phyloP scores from a whole-genome alignment of 2,329 filamentous ascomycete genomes.

The Arachnopeziza araneosa region DNA sequence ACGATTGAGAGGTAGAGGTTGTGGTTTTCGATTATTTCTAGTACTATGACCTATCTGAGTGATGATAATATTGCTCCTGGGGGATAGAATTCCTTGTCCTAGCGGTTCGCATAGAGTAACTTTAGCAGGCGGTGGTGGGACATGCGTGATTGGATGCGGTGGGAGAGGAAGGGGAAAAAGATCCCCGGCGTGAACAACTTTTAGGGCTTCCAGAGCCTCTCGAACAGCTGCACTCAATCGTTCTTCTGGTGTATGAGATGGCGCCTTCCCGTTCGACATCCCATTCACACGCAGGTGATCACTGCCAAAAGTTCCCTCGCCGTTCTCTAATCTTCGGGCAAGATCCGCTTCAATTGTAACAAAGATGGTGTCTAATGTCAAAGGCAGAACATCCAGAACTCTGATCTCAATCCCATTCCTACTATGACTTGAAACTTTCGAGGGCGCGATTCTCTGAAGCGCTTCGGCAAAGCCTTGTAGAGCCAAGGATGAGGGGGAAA shows the following conservation, averaged over 20 bases:
- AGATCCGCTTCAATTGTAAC: conserved; percentile 80
- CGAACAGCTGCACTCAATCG: conserved; percentile 63
- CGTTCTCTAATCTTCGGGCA: conserved; percentile 72
- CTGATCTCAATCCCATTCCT: conserved; percentile 79
- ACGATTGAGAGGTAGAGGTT: conserved; percentile 42
- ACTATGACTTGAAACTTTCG: conserved; percentile 65
- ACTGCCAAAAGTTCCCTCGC: conserved; percentile 75
- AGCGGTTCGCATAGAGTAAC: conserved; percentile 94
- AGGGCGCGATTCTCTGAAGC: conserved; percentile 68
- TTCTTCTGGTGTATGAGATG: conserved; percentile 42
- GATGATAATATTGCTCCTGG: conserved; percentile 78
- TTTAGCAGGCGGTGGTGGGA: conserved; percentile 76
- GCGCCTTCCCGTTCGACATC: conserved; percentile 31
- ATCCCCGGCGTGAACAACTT: conserved; percentile 79
- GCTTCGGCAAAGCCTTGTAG: conserved; percentile 74
- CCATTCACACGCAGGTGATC: conserved; percentile 46
- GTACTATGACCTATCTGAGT: conserved; percentile 54
- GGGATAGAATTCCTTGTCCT: conserved; percentile 73
- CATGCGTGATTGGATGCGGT: conserved; percentile 81
- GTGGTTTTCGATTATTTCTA: conserved; percentile 45
- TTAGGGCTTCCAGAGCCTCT: conserved; percentile 65
- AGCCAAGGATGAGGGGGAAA: conserved; percentile 65
- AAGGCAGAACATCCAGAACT: conserved; percentile 71
- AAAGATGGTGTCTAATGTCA: conserved; percentile 79
- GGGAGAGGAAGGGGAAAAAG: conserved; percentile 70